These are phyloP conservation scores for Hondaea fermentalgiana DNA, from an alignment of 108 stramenopile species.

Conservation along the genomic window DNA sequence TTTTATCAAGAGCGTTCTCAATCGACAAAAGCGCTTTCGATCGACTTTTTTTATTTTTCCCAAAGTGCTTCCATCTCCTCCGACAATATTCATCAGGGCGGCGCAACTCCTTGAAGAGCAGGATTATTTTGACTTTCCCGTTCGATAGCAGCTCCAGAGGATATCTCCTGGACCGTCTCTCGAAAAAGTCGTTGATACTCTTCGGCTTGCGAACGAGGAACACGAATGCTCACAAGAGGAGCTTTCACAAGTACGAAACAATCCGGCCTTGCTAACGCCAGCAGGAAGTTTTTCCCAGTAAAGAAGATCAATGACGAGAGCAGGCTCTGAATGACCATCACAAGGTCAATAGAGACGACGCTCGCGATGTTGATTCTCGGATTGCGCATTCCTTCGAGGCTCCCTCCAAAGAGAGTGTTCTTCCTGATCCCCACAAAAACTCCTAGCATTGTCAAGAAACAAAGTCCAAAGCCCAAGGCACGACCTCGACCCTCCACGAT, in stretches of 20 bases:
- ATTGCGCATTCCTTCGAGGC: neutral
- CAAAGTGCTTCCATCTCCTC: no score
- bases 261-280: neutral
- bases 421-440: neutral
- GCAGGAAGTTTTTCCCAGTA: neutral
- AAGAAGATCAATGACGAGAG: neutral
- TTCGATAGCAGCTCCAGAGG: neutral
- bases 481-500: neutral
- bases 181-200: neutral
- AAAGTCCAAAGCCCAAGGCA: neutral
- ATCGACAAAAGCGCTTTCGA: no score
- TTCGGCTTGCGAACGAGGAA: neutral
- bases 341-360: neutral
- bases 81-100: no score
- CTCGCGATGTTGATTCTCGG: neutral
- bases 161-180: neutral
- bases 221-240: neutral
- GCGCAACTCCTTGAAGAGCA: no score
- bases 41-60: no score
- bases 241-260: neutral
- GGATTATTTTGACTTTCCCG: no score
- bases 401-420: neutral
- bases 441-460: neutral
- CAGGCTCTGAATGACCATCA: neutral
- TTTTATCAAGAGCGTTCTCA: no score